A percentile compares a stretch with the other conserved stretches of the same genome.
phyloP scores from a whole-genome alignment of 2,329 filamentous ascomycete genomes.

The Cladosporium colombiae region DNA sequence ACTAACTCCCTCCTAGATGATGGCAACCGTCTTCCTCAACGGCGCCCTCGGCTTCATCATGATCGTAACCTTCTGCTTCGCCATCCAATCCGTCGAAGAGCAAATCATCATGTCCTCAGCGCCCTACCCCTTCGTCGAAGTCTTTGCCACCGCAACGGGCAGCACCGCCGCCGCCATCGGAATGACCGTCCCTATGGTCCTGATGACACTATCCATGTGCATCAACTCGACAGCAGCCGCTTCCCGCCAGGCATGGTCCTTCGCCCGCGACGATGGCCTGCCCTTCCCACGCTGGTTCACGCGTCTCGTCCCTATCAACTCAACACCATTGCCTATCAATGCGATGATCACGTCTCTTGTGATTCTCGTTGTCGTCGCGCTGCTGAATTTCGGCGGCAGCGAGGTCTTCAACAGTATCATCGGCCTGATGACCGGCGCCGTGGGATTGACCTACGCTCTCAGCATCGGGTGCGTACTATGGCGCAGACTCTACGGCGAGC shows the following conservation, averaged over 20 bases:
- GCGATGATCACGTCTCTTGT: conserved; percentile 30
- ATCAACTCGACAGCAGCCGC: conserved; percentile 43
- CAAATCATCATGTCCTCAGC: conserved; percentile 26
- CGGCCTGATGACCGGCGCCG: conserved; percentile 40
- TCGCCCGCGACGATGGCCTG: conserved; percentile 46
- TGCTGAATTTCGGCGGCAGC: conserved; percentile 40
- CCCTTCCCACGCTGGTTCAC: conserved; percentile 37
- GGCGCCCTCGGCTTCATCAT: conserved; percentile 44
- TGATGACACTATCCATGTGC: conserved; percentile 43
- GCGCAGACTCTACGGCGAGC: conserved; percentile 30
- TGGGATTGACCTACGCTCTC: conserved; percentile 37
- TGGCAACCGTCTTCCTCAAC: conserved; percentile 44
- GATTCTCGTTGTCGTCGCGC: conserved; percentile 30
- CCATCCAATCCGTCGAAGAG: conserved; percentile 20
- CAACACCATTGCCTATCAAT: conserved; percentile 31
- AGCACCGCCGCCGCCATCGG: conserved; percentile 37
- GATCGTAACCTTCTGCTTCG: conserved; percentile 39
- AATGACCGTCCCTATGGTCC: conserved; percentile 40
- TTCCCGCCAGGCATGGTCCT: conserved; percentile 46
- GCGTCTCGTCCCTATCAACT: conserved; percentile 31
- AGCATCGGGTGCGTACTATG: conserved; percentile 31
- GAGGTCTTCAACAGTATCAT: conserved; percentile 48
- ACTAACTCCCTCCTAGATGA: conserved; percentile 33
- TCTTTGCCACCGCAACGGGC: conserved; percentile 41
- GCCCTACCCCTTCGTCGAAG: conserved; percentile 39